Conservation (phyloP, 1,284 basidiomycete genomes). For the Coniferiporia weirii region DNA sequence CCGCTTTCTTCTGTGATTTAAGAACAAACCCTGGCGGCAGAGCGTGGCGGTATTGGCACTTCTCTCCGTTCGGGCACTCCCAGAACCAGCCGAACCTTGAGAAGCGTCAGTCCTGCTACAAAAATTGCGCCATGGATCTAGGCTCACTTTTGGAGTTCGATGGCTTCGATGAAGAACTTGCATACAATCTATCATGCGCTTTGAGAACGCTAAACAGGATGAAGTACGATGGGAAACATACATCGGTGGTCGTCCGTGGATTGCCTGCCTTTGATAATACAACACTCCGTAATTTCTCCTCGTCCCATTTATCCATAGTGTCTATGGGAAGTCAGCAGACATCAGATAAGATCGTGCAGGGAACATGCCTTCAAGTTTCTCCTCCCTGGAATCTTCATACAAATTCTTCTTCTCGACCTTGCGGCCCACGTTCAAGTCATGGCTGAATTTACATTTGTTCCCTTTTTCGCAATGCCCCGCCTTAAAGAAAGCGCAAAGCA, state of each 20-base stretch:
- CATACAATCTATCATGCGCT: conserved; percentile 75
- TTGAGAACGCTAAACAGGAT: background rate
- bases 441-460: conserved; percentile 93
- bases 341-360: conserved; percentile 1
- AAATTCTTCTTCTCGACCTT: conserved; percentile 97
- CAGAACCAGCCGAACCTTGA: conserved; percentile 87
- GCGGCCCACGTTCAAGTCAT: conserved; percentile 82
- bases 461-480: conserved; percentile 88
- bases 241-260: conserved; percentile 89
- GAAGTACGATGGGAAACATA: conserved; percentile 33
- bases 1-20: conserved; percentile 85
- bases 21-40: conserved; percentile 94
- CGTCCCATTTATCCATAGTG: conserved; percentile 98
- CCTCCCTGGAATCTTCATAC: conserved; percentile 86
- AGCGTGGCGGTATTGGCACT: conserved; percentile 93
- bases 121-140: conserved; percentile 3
- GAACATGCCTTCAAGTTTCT: conserved; percentile 65
- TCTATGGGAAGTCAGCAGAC: conserved; percentile 41
- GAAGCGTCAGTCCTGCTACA: conserved; percentile 1
- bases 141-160: conserved; percentile 83
- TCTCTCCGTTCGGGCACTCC: conserved; percentile 83
- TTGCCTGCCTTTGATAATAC: conserved; percentile 88
- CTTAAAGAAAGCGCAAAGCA: conserved; percentile 87
- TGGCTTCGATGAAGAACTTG: conserved; percentile 96
- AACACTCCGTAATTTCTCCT: conserved; percentile 85